Conservation (phyloP, 352 stramenopile genomes). For the Globisporangium spiculum region DNA sequence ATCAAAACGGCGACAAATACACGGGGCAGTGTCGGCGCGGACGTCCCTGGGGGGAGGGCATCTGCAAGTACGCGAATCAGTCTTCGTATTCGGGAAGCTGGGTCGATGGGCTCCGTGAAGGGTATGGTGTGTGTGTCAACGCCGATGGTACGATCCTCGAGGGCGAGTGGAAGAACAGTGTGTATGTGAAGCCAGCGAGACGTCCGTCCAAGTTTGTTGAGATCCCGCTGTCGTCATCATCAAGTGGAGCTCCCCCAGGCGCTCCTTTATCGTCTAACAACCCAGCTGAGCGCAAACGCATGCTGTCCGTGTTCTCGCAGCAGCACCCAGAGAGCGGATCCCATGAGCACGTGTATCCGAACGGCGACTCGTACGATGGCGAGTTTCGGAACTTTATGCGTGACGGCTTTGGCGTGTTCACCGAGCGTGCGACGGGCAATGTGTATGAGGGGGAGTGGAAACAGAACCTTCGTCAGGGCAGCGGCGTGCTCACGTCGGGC, state of each 20-base stretch:
- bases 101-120: slow-evolving; percentile 77
- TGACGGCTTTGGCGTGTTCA: slow-evolving; percentile 61
- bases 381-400: slow-evolving; percentile 47
- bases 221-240: slow-evolving; percentile 35
- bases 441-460: slow-evolving; percentile 77
- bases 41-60: slow-evolving; percentile 70
- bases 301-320: slow-evolving; percentile 14
- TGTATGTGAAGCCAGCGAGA: slow-evolving; percentile 47
- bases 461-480: slow-evolving; percentile 55
- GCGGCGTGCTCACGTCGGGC: slow-evolving; percentile 60
- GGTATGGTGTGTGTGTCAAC: slow-evolving; percentile 64
- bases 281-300: neutral
- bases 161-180: slow-evolving; percentile 70
- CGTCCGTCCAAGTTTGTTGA: slow-evolving; percentile 60
- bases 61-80: slow-evolving; percentile 89
- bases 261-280: slow-evolving; percentile 4
- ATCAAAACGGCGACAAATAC: slow-evolving; percentile 78
- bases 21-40: slow-evolving; percentile 56
- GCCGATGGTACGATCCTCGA: slow-evolving; percentile 61
- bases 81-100: slow-evolving; percentile 88
- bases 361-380: slow-evolving; percentile 75
- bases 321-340: slow-evolving; percentile 31
- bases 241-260: neutral
- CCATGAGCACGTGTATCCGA: slow-evolving; percentile 47
- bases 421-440: slow-evolving; percentile 51